Base-by-base conservation (phyloP, 768 basidiomycete species). In the Tubosaeta brunneosetosa region DNA sequence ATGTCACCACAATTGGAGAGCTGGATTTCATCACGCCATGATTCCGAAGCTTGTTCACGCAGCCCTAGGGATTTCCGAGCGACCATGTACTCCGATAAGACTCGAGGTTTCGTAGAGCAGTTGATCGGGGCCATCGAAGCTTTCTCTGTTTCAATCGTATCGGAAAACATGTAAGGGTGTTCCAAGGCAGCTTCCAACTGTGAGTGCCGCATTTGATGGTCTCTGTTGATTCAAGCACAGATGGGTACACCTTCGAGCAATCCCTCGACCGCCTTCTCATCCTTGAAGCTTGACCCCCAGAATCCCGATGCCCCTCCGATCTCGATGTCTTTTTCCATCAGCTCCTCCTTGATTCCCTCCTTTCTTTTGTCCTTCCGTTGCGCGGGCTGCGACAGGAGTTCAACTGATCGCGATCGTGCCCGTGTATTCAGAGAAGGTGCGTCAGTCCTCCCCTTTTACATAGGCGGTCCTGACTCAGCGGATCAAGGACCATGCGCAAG, bases 221-320 rank as follows among this genome's bases (percentile, higher is more conserved):
- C n/a, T n/a, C n/a, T n/a, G n/a, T n/a, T n/a, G n/a, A n/a, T n/a
- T n/a, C n/a, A n/a, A n/a, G n/a, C n/a, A n/a, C n/a, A n/a, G n/a
- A n/a, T n/a, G n/a, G n/a, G n/a, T n/a, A n/a, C n/a, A 22, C 22
- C 33, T n/a, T 56, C 53, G 1, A 70, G 62, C 10, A 70, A 33
- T 7, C 36, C 53, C 27, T 70, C 60, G 25, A 70, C 66, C 2
- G 19, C 51, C 37, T 47, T 37, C 38, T 70, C 64, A 12, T 66
- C 67, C n/a, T n/a, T n/a, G n/a, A n/a, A n/a, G n/a, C 10, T 56
- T 52, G 2, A 50, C 22, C 10, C 31, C 27, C 11, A 32, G 45
- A 13, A 49, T 44, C 7, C 38, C 11, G 33, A 45, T 10, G 47
- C 40, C 5, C 38, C 45, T 32, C 34, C 31, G 5, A 33, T 26